Percentiles rank a stretch among this genome's conserved stretches.
Evolutionary conservation across 2,329 filamentous ascomycete species (phyloP).

Genomic region (Beauveria asiatica): DNA sequence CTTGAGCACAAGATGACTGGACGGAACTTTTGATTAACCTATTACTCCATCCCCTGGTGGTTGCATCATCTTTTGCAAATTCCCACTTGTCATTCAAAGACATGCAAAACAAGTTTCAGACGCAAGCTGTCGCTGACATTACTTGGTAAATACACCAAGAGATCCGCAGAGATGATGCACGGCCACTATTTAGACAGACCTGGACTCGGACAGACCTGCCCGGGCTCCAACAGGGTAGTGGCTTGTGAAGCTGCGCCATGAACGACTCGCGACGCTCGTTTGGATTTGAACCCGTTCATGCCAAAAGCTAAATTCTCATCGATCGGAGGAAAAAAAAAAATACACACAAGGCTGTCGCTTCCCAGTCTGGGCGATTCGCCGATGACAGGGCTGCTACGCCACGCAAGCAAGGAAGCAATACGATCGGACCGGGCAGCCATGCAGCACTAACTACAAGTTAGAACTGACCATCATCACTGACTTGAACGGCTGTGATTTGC

Average conservation of each 20-base stretch:
- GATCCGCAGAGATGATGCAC: neutral
- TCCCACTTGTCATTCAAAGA: too few species aligned
- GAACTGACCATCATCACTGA: neutral
- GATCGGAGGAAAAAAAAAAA: too few species aligned
- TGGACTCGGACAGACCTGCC: neutral
- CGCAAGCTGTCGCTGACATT: neutral
- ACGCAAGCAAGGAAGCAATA: constrained; percentile 9
- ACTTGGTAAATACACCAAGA: too few species aligned
- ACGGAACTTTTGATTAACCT: too few species aligned
- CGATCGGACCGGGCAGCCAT: neutral
- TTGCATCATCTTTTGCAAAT: too few species aligned
- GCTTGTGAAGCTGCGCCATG: constrained; percentile 1
- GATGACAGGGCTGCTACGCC: constrained; percentile 3
- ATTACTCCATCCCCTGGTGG: too few species aligned
- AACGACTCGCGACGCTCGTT: neutral
- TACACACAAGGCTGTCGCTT: neutral
- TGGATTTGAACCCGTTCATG: neutral
- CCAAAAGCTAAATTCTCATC: too few species aligned
- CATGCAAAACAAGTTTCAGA: neutral
- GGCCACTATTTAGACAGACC: neutral
- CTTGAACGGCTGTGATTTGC: neutral
- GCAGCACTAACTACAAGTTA: too few species aligned
- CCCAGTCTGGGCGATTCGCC: neutral
- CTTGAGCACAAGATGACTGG: too few species aligned
- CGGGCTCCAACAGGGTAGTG: neutral